These are phyloP conservation scores for Phytophthora tubulina DNA, from an alignment of 352 stramenopile genomes.

Conservation along the genomic window DNA sequence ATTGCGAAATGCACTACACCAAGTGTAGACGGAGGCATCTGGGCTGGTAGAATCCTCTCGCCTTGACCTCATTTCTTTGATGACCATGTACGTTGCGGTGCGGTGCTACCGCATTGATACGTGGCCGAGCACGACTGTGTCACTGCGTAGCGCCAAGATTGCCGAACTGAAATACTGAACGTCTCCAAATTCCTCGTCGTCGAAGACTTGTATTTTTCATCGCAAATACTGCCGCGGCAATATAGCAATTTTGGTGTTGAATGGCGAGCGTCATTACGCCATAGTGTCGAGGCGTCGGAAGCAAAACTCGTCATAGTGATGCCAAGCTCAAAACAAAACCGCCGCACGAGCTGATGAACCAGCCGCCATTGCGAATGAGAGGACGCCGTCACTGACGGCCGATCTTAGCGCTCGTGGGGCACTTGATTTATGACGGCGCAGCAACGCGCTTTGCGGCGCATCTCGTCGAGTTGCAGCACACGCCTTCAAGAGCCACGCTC, in stretches of 20 bases:
- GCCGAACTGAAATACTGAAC: too few relatives aligned
- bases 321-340: background rate
- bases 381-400: too few relatives aligned
- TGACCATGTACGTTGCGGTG: too few relatives aligned
- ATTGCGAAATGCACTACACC: too few relatives aligned
- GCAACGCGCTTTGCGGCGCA: background rate
- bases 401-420: background rate
- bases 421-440: constrained; percentile 22
- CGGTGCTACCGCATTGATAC: too few relatives aligned
- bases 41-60: too few relatives aligned
- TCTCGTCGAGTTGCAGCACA: constrained; percentile 21
- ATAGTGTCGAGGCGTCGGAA: background rate
- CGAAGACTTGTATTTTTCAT: background rate
- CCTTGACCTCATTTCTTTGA: too few relatives aligned
- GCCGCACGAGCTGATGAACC: background rate
- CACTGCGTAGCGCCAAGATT: too few relatives aligned
- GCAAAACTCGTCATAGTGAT: background rate
- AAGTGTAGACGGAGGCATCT: too few relatives aligned
- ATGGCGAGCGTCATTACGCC: background rate
- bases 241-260: background rate
- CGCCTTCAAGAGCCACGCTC: constrained; percentile 18
- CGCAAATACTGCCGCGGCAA: background rate
- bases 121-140: too few relatives aligned
- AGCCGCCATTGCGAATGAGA: background rate
- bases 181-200: too few relatives aligned